Base-by-base conservation (phyloP, 2,329 filamentous ascomycete genomes). In the Trichoderma afroharzianum region DNA sequence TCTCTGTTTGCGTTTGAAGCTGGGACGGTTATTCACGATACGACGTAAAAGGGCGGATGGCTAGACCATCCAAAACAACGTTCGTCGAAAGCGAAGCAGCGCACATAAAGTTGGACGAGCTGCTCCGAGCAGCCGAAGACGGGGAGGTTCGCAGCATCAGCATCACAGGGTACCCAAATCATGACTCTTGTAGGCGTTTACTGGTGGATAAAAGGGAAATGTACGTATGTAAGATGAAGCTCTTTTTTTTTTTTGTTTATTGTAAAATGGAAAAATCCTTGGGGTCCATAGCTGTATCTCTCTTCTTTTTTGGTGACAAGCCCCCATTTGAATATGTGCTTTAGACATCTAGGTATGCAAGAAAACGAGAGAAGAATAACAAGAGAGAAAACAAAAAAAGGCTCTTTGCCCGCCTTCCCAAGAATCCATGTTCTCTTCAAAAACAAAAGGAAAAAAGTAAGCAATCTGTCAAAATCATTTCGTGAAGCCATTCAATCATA, bases 281-380 rank as follows among this genome's bases (percentile, higher is more conserved):
- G 33, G 58, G 61, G n/a, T 57, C 50, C 28, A 55, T 43, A 55
- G 28, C 12, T 63, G n/a, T 62, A 63, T 55, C 43, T 28, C 2
- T 47, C 6, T 36, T 36, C 30, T 14, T 21, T 15, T 18, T 47
- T 50, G 33, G 21, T 43, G 59, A 53, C 57, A 55, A 57, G 50
- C 32, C 33, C 32, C 26, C 24, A 26, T 53, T 53, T 28, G 47
- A 64, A 50, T 59, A 63, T 66, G 36, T 63, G n/a, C 50, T 53
- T 55, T 55, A 33, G 55, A 62, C 55, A 68, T 71, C 57, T 71
- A 71, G 30, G 43, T 71, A 71, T 62, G 64, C 70, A 43, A 71
- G 21, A 71, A 71, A 67, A 43, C 24, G n/a, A 55, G 26, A 58
- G 9, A 15, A 67, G 21, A 28, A 30, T 14, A 58, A 36, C 6